Evolutionary conservation across 2,329 filamentous ascomycete species (phyloP).

Genomic region (Westerdykella aurantiaca): DNA sequence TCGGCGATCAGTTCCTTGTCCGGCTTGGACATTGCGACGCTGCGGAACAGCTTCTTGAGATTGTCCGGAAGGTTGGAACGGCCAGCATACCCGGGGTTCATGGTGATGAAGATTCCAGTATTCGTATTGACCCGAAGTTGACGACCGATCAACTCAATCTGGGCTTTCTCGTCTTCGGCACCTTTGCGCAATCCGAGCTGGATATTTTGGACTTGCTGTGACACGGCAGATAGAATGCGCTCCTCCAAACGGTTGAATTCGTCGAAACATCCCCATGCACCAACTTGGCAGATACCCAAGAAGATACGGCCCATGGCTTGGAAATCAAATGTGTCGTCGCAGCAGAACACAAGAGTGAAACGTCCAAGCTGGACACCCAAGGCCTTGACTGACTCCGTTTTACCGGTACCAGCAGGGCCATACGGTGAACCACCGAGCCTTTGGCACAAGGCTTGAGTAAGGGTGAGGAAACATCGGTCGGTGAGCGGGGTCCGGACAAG

Average conservation of each 20-base stretch:
- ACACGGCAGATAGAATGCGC: conserved; percentile 93
- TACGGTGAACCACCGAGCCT: conserved; percentile 94
- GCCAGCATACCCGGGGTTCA: conserved; percentile 98
- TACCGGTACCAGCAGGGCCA: conserved; percentile 93
- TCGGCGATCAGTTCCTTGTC: conserved; percentile 99
- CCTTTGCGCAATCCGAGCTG: conserved; percentile 89
- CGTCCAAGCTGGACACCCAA: conserved; percentile 92
- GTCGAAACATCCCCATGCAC: conserved; percentile 99
- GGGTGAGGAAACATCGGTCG: conserved; percentile 94
- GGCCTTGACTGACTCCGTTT: conserved; percentile 98
- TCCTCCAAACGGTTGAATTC: conserved; percentile 99
- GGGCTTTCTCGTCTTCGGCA: conserved; percentile 70
- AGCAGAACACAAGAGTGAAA: conserved; percentile 98
- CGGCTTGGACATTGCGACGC: conserved; percentile 98
- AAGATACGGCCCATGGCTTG: conserved; percentile 99
- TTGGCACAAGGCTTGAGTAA: conserved; percentile 93
- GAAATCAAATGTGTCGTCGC: conserved; percentile 99
- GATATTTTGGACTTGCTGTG: conserved; percentile 99
- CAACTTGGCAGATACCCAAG: conserved; percentile 96
- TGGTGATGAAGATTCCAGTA: conserved; percentile 98
- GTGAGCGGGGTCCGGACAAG: conserved; percentile 95
- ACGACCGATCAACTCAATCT: conserved; percentile 91
- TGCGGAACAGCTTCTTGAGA: conserved; percentile 98
- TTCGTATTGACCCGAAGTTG: conserved; percentile 85
- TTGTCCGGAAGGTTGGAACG: conserved; percentile 98